Evolutionary conservation across 495 filamentous ascomycete genomes (phyloP).

Genomic region (Zalerion maritima): DNA sequence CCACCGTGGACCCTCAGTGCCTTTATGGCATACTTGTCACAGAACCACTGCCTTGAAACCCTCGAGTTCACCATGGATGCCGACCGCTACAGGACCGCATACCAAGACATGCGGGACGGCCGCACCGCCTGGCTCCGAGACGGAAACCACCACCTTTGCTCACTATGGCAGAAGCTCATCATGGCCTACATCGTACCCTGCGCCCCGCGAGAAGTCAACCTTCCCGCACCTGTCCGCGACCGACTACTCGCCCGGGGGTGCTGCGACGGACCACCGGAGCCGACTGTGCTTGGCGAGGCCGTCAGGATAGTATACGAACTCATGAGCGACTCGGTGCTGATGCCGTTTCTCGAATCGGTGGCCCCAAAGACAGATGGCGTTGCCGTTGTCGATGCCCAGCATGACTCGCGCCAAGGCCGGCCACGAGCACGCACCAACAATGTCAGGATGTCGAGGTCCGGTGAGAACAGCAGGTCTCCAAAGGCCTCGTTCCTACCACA

Average conservation of each 20-base stretch:
- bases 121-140: conserved; percentile 18
- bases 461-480: conserved; percentile 27
- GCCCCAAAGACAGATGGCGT: conserved; percentile 21
- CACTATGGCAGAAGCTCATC: conserved; percentile 53
- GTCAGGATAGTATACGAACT: conserved; percentile 82
- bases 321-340: conserved; percentile 91
- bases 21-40: conserved; percentile 94
- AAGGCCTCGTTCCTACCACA: conserved; percentile 29
- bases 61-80: conserved; percentile 96
- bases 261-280: conserved; percentile 51
- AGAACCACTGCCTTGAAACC: conserved; percentile 95
- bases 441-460: too few species aligned
- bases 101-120: conserved; percentile 36
- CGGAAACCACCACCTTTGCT: conserved; percentile 54
- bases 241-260: conserved; percentile 52
- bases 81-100: conserved; percentile 70
- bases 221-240: conserved; percentile 76
- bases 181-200: conserved; percentile 68
- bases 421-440: conserved; percentile 17
- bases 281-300: conserved; percentile 72
- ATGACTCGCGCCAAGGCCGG: conserved; percentile 22
- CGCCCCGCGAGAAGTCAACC: conserved; percentile 80
- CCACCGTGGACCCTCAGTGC: conserved; percentile 86
- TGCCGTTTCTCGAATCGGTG: conserved; percentile 60
- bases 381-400: conserved; percentile 16